Percentiles rank a stretch among this genome's conserved stretches.
Conservation (phyloP, 345 rosid species). For the Eucalyptus curtisii region DNA sequence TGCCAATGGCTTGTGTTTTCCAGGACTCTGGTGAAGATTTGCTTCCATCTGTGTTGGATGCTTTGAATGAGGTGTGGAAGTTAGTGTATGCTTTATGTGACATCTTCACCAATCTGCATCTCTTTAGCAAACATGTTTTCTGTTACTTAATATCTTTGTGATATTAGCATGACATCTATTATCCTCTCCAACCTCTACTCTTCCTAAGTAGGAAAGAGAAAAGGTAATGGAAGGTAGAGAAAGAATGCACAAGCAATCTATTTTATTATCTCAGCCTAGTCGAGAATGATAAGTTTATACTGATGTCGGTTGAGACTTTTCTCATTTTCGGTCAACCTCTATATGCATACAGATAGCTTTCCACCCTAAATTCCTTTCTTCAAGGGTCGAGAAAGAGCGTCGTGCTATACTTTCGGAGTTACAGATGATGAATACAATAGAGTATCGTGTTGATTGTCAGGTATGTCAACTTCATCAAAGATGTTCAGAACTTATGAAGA, state of each 20-base stretch:
- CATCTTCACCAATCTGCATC: not conserved
- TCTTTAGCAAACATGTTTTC: not conserved
- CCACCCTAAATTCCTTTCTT: conserved; percentile 86
- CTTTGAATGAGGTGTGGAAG: conserved; percentile 75
- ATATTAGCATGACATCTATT: not conserved
- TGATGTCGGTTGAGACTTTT: not conserved
- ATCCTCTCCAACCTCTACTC: not conserved
- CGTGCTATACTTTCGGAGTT: conserved; percentile 99
- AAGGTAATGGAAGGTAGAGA: not conserved
- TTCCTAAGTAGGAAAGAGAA: not conserved
- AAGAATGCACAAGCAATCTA: not conserved
- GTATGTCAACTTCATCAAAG: conserved; percentile 14
- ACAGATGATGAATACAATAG: conserved; percentile 99
- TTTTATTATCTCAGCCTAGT: not conserved
- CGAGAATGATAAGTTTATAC: not conserved
- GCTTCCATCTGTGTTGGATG: conserved; percentile 80
- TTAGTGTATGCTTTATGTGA: not conserved
- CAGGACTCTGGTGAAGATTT: conserved; percentile 80
- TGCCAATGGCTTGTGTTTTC: conserved; percentile 8
- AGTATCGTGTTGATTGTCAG: conserved; percentile 99
- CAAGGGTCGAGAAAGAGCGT: conserved; percentile 97
- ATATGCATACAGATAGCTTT: conserved; percentile 70
- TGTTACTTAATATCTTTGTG: not conserved
- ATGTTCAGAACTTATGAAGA: not conserved
- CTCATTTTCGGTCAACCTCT: not conserved